A percentile compares a stretch with the other conserved stretches of the same genome.
Evolutionary conservation across 106 monocot genomes (phyloP).

Genomic region (Triglochin maritima): DNA sequence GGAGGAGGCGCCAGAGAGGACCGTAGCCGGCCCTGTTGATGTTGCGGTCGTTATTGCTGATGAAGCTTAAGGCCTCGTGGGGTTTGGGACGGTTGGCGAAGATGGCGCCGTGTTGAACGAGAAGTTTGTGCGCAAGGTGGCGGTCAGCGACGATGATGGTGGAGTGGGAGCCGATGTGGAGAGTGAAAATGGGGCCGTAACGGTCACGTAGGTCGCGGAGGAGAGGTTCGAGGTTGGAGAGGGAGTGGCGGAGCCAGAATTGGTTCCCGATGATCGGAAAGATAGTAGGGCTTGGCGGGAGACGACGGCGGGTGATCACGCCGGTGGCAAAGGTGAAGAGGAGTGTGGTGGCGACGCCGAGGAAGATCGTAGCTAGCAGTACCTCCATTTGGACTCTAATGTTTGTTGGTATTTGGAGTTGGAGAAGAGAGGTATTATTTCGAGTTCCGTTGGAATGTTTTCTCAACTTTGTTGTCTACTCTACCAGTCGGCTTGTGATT

Average conservation of each 20-base stretch:
- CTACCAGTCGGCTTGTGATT: too few relatives aligned
- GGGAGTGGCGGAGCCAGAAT: constrained; percentile 2
- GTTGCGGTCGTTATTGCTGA: background rate
- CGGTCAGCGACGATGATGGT: constrained; percentile 4
- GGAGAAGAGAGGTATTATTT: too few relatives aligned
- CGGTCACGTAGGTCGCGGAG: constrained; percentile 2
- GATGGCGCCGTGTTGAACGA: constrained; percentile 8
- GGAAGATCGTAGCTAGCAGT: background rate
- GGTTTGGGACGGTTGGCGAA: constrained; percentile 5
- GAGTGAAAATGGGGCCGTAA: constrained; percentile 7
- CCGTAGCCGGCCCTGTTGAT: constrained; percentile 9
- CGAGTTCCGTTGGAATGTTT: too few relatives aligned
- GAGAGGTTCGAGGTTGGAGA: constrained; percentile 1
- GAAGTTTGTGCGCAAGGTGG: constrained; percentile 7
- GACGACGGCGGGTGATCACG: background rate
- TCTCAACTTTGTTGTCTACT: too few relatives aligned
- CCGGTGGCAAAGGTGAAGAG: background rate
- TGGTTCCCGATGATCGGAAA: constrained; percentile 12
- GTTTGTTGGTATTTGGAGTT: too few relatives aligned
- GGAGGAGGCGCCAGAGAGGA: background rate
- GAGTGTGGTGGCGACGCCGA: background rate
- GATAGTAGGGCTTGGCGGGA: constrained; percentile 7
- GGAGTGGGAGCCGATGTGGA: constrained; percentile 10
- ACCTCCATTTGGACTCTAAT: background rate
- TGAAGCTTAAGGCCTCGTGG: background rate